Percentiles rank a stretch among this genome's conserved stretches.
Conservation (phyloP, 78 protist genomes). For the Dictyostelium citrinum region DNA sequence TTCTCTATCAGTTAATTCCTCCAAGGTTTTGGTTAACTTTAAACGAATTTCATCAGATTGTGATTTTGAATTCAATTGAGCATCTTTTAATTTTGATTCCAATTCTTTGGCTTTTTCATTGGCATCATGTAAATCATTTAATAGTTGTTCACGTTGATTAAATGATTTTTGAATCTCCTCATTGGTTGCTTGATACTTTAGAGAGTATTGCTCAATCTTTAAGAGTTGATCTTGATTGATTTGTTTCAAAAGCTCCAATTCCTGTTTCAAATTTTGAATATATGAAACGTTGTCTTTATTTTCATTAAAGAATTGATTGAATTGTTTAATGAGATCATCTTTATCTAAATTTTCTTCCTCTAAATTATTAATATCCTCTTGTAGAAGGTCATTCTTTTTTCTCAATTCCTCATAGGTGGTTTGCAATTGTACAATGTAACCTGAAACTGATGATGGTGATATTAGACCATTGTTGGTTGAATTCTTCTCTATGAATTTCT, state of each 20-base stretch:
- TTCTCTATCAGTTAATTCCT: neutral
- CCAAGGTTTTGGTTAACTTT: neutral
- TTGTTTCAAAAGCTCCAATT: neutral
- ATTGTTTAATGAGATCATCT: neutral
- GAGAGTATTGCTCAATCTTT: neutral
- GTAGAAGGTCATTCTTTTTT: neutral
- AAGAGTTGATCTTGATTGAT: neutral
- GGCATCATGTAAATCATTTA: neutral
- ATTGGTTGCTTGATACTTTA: neutral
- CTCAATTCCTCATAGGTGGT: neutral
- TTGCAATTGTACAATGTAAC: neutral
- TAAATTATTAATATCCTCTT: neutral
- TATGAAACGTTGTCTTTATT: neutral
- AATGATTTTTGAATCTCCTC: neutral
- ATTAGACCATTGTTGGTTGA: neutral
- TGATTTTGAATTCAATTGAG: neutral
- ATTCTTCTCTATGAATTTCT: neutral
- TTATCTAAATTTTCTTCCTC: neutral
- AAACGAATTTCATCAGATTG: neutral
- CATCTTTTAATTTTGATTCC: neutral
- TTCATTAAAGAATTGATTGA: neutral
- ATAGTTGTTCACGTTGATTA: neutral
- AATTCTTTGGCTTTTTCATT: neutral
- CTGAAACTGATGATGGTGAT: neutral
- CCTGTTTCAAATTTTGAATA: neutral